Conservation (phyloP, 2,329 filamentous ascomycete species). For the Cercospora zeae-maydis region DNA sequence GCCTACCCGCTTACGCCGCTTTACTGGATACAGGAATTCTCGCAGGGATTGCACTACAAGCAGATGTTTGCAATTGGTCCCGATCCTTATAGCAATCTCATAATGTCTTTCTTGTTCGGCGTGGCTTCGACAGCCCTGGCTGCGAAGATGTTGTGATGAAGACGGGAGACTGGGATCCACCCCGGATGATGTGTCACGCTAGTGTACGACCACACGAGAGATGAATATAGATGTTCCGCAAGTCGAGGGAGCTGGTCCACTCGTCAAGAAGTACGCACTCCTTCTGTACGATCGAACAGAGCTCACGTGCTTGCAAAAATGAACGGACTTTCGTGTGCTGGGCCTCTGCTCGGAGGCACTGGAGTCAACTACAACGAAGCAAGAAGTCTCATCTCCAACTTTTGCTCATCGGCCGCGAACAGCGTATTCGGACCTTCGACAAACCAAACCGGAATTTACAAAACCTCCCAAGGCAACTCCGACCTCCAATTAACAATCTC, state of each 20-base stretch:
- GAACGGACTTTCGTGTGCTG: slow-evolving; percentile 7
- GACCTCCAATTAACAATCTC: slow-evolving; percentile 13
- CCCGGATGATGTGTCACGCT: not conserved
- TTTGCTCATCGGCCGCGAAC: slow-evolving; percentile 5
- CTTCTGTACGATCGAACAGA: not conserved
- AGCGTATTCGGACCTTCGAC: not conserved
- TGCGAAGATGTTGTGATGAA: not conserved
- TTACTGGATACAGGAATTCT: not conserved
- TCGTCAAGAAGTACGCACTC: not conserved
- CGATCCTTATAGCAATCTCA: not conserved
- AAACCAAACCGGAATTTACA: slow-evolving; percentile 8
- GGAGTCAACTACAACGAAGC: slow-evolving; percentile 16
- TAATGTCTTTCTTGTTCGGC: not conserved
- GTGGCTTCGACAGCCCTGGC: not conserved
- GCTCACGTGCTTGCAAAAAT: not conserved
- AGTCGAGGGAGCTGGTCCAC: not conserved
- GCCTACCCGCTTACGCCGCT: not conserved
- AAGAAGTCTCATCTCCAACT: slow-evolving; percentile 7
- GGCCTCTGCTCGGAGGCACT: slow-evolving; percentile 10
- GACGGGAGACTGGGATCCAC: not conserved
- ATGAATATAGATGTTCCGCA: not conserved
- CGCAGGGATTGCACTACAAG: not conserved
- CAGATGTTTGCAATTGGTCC: not conserved
- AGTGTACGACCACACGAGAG: not conserved
- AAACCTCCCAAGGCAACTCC: slow-evolving; percentile 16